Conservation (phyloP, 2,329 filamentous ascomycete species). For the Cladosporium sp. region DNA sequence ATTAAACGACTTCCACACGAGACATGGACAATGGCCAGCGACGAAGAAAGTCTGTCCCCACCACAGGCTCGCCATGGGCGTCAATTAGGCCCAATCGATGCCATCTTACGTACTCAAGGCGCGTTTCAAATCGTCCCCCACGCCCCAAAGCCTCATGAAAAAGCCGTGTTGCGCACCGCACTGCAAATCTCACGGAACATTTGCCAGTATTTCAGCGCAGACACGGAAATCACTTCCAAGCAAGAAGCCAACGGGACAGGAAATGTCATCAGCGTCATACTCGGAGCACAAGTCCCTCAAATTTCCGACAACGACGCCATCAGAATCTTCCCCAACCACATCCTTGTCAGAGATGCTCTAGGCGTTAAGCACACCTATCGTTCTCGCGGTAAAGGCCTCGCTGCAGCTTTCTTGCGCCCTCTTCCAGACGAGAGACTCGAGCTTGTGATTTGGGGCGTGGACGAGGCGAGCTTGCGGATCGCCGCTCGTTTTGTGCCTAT, state of each 20-base stretch:
- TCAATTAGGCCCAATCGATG: constrained; percentile 50
- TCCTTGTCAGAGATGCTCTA: constrained; percentile 17
- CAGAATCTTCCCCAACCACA: constrained; percentile 26
- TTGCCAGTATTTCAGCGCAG: constrained; percentile 54
- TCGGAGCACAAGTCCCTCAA: constrained; percentile 19
- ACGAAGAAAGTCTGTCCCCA: no score
- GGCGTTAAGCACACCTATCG: not conserved
- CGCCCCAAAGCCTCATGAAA: constrained; percentile 13
- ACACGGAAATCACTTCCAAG: constrained; percentile 38
- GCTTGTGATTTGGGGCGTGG: constrained; percentile 52
- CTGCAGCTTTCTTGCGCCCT: constrained; percentile 50
- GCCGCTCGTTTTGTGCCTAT: constrained; percentile 52
- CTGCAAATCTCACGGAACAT: constrained; percentile 50
- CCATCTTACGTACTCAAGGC: constrained; percentile 47
- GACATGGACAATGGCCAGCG: not conserved
- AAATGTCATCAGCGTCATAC: constrained; percentile 43
- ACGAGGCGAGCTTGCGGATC: constrained; percentile 43
- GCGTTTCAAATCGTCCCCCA: constrained; percentile 40
- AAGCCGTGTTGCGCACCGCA: constrained; percentile 35
- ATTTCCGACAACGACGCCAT: constrained; percentile 29
- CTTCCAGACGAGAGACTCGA: constrained; percentile 45
- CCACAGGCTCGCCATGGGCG: constrained; percentile 27
- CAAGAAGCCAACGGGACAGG: constrained; percentile 25
- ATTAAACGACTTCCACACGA: not conserved
- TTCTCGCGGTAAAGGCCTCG: constrained; percentile 31